Percentiles rank a stretch among this genome's conserved stretches.
Conservation (phyloP, 257 asterid species). For the Capsicum baccatum region DNA sequence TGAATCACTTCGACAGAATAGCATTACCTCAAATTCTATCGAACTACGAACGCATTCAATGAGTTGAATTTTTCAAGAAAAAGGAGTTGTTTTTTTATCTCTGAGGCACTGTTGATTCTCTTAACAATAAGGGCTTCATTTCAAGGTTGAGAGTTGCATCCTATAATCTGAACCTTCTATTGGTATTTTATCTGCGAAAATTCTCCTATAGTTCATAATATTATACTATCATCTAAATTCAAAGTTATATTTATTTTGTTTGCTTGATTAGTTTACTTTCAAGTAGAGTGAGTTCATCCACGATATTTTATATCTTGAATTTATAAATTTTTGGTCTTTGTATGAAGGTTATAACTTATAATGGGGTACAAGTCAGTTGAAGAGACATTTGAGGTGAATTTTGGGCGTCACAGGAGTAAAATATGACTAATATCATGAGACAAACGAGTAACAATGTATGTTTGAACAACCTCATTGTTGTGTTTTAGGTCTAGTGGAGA, state of each 20-base stretch:
- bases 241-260: constrained; percentile 18
- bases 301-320: not conserved
- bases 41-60: no score
- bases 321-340: not conserved
- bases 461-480: not conserved
- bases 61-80: not conserved
- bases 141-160: not conserved
- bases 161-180: constrained; percentile 13
- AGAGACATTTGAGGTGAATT: not conserved
- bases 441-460: not conserved
- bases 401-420: not conserved
- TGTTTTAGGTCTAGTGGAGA: not conserved
- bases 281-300: constrained; percentile 34
- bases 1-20: no score
- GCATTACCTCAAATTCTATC: no score
- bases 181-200: not conserved
- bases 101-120: no score
- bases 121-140: no score
- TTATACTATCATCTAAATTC: not conserved
- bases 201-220: constrained; percentile 1
- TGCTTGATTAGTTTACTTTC: constrained; percentile 20
- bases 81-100: no score
- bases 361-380: no score
- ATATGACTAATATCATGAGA: not conserved
- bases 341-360: not conserved